Conservation (phyloP, 495 filamentous ascomycete genomes). For the Peziza echinospora region DNA sequence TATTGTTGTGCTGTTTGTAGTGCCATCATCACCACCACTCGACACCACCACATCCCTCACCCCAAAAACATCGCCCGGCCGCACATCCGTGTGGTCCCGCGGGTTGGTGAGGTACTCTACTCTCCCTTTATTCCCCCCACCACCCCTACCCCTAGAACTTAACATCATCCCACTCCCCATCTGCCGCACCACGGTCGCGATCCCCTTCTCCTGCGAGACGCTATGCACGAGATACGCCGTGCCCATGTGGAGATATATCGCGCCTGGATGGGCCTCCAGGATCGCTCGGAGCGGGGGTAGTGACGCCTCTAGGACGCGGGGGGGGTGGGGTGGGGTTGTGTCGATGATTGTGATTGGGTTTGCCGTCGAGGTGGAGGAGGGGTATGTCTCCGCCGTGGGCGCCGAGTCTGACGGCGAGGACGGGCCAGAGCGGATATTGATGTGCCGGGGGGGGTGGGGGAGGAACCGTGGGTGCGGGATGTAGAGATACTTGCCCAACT, state of each 20-base stretch:
- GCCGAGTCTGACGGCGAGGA: not conserved
- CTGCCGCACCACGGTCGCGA: conserved; percentile 36
- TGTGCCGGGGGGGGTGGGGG: conserved; percentile 58
- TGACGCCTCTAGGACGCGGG: conserved; percentile 81
- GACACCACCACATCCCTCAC: conserved; percentile 61
- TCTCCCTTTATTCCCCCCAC: no score
- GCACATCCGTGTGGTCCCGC: not conserved
- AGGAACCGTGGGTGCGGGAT: conserved; percentile 78
- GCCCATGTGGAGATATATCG: conserved; percentile 93
- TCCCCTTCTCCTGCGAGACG: conserved; percentile 52
- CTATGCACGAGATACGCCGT: conserved; percentile 78
- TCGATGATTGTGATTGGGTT: conserved; percentile 86
- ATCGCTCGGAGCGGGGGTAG: conserved; percentile 85
- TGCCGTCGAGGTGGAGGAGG: no score
- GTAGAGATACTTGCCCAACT: conserved; percentile 37
- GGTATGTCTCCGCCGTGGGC: conserved; percentile 23
- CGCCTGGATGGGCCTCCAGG: conserved; percentile 93
- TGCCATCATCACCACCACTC: not conserved
- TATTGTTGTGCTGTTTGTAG: conserved; percentile 36
- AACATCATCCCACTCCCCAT: no score
- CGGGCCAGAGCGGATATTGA: conserved; percentile 43
- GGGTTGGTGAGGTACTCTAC: conserved; percentile 65
- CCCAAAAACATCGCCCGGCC: conserved; percentile 46
- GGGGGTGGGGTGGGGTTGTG: conserved; percentile 56
- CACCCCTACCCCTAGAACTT: no score